Base-by-base conservation (phyloP, 2,329 filamentous ascomycete species). In the Lomentospora prolificans region DNA sequence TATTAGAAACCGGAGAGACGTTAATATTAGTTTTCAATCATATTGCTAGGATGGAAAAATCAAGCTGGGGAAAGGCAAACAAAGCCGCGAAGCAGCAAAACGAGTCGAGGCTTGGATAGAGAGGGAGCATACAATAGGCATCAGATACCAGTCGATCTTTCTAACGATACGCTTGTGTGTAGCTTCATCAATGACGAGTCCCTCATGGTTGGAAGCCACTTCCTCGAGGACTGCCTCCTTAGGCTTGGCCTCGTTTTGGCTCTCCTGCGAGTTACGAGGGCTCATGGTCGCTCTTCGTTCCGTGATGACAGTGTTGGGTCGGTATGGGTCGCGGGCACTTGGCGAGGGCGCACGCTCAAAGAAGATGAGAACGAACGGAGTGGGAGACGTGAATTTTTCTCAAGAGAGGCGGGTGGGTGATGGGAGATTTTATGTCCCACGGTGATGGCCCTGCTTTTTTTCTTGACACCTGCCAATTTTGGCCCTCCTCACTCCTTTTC, bases 141-240 rank as follows among this genome's bases (percentile, higher is more conserved):
- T 62, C 9, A 64, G 50, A 10, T 59, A 57, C 14, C 59, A 33
- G 46, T 64, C 62, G 30, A 64, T 57, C 46, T 59, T 62, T 27
- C 67, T 63, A 6, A 67, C 60, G 10, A 75, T 61, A 24, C 61
- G 66, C 55, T 68, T 70, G 36, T 54, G 33, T 9, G 52, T 54
- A 6, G 52, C 52, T 17, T 54, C 52, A 6, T 54, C 52, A 22
- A 46, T 28, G 4, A 54, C 52, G 36, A 54, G 17, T 10, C 52
- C 52, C 36, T 54, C 52, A 14, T 46, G 8, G 4, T 27, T 27
- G 24, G 52, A 54, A n/a, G 52, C 52, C 3, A 44, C 36, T 7
- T 28, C 22, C 36, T 54, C 52, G 9, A 54, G 36, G 22, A 30
- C n/a, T 4, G 33, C 33, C 52, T 54, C 36, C 24, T 54, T 54